phyloP scores from a whole-genome alignment of 2,329 filamentous ascomycete species.

The Paramyrothecium sp. region DNA sequence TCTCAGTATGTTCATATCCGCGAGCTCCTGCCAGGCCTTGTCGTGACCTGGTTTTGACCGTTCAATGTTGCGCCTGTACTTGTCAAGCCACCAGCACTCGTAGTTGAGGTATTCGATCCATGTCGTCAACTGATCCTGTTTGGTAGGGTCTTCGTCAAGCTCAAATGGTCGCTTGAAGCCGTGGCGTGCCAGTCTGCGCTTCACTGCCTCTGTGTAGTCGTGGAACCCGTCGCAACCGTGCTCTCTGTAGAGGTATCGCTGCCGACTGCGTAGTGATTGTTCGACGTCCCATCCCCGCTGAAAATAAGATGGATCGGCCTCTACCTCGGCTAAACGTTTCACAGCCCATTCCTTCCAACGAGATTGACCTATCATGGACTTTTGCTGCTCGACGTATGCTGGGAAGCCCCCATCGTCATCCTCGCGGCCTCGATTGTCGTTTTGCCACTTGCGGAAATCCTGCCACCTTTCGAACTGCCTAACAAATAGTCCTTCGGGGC shows the following conservation, averaged over 20 bases:
- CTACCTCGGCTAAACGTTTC: too few species aligned
- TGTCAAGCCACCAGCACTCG: conserved; percentile 21
- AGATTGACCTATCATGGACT: conserved; percentile 6
- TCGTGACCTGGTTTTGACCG: conserved; percentile 19
- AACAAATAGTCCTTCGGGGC: conserved; percentile 16
- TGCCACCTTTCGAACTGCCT: conserved; percentile 23
- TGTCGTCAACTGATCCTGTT: conserved; percentile 29
- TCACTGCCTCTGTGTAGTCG: conserved; percentile 21
- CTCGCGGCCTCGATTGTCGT: conserved; percentile 17
- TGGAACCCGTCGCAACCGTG: conserved; percentile 13
- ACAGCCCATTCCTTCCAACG: too few species aligned
- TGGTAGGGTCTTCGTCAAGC: conserved; percentile 22
- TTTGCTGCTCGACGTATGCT: conserved; percentile 6
- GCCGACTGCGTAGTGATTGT: conserved; percentile 6
- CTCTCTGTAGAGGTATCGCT: conserved; percentile 9
- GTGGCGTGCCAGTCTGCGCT: conserved; percentile 23
- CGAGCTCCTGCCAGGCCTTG: conserved; percentile 27
- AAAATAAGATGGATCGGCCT: conserved; percentile 7
- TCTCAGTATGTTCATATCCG: conserved; percentile 25
- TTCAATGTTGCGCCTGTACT: conserved; percentile 13
- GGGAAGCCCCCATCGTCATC: conserved; percentile 15
- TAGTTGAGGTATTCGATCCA: conserved; percentile 37
- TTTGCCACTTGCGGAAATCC: conserved; percentile 28
- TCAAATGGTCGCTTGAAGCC: conserved; percentile 24
- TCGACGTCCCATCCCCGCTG: conserved; percentile 6